Evolutionary conservation across 192 early-diverging fungal species (phyloP), one percentile per base, ranked within the genome.

Genomic region (Backusella sp.): DNA sequence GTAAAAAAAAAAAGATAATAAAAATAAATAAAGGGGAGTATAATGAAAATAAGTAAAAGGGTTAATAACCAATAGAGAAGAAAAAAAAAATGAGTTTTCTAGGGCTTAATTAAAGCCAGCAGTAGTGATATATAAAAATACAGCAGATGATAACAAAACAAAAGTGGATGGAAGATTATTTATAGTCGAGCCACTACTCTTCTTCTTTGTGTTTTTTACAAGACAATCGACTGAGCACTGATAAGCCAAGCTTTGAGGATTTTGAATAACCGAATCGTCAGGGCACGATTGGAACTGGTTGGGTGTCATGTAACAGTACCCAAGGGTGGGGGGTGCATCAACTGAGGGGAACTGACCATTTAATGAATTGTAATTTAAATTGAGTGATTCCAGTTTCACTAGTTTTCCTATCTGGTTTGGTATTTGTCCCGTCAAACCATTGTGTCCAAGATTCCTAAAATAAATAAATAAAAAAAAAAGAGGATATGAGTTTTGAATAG

Each of bases 231-330:
- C 23, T 17, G 74, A 73, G 34, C 82, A 83, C 30, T 75, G 72
- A 66, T 72, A 80, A 6, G 82, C 82, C 9, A 83, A 26, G 19
- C 71, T 75, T 26, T 73, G 42, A n/a, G 69, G 72, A 70, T 80
- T 66, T 21, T 70, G 68, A 9, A 76, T 17, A 12, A 77, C 70
- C 9, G 66, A 32, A 14, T 41, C 14, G 11, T 69, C 74, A 36
- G 78, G 78, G 72, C 78, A 83, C 17, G 66, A 70, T 44, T 80
- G 73, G 76, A 83, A 80, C 42, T 69, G 66, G 62, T 80, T 83
- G 1, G 77, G 82, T 3, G 53, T 35, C 66, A 75, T 59, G 44
- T 52, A 68, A 49, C 82, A 83, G 35, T 68, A 74, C 9, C 35
- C 76, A 8, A 83, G 62, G n/a, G 66, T 26, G 19, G 72, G 15